Evolutionary conservation across 768 basidiomycete genomes (phyloP), one percentile per base, ranked within the genome.

Genomic region (Filobasidium floriforme): DNA sequence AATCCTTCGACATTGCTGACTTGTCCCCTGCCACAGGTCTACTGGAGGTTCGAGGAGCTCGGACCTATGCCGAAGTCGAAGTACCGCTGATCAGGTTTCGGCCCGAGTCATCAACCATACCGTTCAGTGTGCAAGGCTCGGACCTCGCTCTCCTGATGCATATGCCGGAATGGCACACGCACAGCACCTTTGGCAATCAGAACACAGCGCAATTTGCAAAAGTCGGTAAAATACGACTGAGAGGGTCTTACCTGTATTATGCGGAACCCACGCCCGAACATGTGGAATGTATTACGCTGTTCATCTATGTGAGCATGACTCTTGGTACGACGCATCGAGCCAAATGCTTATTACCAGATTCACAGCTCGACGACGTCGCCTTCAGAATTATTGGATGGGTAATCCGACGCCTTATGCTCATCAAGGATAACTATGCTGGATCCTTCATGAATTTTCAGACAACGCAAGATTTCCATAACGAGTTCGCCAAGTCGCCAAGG

Each of bases 341-440:
- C 22, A 24, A 15, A 52, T 5, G 18, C 28, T 28, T 66, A 46
- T 75, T 73, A 44, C 32, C 1, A 43, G 0, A 28, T 12, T 43
- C 37, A 32, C 68, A 89, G 89, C 73, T 80, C 0, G 72, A 79
- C 7, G 82, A 85, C 41, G 73, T 86, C 41, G 80, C 84, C 10
- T 88, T 87, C 79, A 89, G 88, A 75, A 81, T 82, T 1, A 80
- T 91, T 61, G 93, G 92, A 26, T 96, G 93, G 93, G 86, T 86
- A 1, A 84, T 93, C 67, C 86, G 92, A 43, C 87, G 91, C 73
- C 83, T 94, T 70, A 89, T 98, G 86, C 85, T 88, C 46, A 73
- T 96, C 66, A 86, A 88, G 61, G 91, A 94, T 73, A 97, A 97
- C 78, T 98, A 98, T 78, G 86, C 97, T 60, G 94, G 94, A 12